Conservation (phyloP, 352 stramenopile genomes). For the Pythium oligandrum region DNA sequence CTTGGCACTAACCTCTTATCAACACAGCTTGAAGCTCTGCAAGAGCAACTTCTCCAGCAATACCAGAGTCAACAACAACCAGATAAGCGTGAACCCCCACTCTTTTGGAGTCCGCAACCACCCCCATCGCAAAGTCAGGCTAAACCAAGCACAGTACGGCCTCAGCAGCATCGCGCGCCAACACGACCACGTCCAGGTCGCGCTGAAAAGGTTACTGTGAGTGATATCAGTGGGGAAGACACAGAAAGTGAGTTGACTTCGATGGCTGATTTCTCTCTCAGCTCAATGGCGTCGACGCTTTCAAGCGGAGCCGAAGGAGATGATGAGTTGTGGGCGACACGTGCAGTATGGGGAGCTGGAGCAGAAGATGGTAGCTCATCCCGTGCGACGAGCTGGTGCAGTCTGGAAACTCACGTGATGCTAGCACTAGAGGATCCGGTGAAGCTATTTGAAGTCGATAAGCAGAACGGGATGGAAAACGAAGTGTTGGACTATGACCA, state of each 20-base stretch:
- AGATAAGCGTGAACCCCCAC: no score
- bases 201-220: no score
- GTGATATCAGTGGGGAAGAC: no score
- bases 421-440: slow-evolving; percentile 2
- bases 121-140: no score
- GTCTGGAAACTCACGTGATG: slow-evolving; percentile 14
- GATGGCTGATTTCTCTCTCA: no score
- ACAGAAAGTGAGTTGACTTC: no score
- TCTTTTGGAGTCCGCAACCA: no score
- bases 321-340: not conserved
- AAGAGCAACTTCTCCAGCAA: not conserved
- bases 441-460: not conserved
- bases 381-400: slow-evolving; percentile 8
- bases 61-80: not conserved
- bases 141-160: no score
- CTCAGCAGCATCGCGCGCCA: no score
- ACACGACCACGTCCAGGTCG: no score
- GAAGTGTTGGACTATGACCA: slow-evolving; percentile 3
- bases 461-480: no score
- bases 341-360: not conserved
- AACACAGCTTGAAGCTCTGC: not conserved
- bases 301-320: slow-evolving; percentile 7
- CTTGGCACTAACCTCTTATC: slow-evolving; percentile 25
- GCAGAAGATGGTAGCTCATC: not conserved
- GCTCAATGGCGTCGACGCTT: not conserved